Conservation (phyloP, 345 rosid genomes). For the Fremontodendron californicum region DNA sequence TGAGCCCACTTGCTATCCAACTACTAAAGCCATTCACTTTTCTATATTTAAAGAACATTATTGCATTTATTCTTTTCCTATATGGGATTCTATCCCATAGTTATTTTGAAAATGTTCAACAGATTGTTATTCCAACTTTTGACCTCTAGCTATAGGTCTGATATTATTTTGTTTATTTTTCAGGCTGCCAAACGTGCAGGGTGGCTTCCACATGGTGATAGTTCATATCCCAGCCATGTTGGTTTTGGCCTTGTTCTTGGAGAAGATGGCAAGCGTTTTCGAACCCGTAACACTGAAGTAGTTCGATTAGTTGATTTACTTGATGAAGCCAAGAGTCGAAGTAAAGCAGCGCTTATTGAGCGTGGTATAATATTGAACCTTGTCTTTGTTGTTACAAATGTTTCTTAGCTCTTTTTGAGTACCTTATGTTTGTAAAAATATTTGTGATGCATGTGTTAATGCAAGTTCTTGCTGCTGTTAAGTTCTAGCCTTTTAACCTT, state of each 20-base stretch:
- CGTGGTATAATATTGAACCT: constrained; percentile 51
- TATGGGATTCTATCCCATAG: too few species aligned
- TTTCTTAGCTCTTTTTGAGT: neutral
- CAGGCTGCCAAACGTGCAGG: constrained; percentile 90
- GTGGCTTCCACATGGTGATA: constrained; percentile 67
- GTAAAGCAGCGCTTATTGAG: constrained; percentile 65
- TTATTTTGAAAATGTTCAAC: too few species aligned
- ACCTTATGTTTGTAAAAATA: neutral
- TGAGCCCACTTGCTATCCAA: too few species aligned
- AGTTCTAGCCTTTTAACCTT: too few species aligned
- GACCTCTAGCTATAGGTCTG: neutral
- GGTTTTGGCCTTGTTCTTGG: constrained; percentile 95
- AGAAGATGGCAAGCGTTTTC: constrained; percentile 88
- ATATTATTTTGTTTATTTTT: constrained; percentile 15
- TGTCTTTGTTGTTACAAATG: constrained; percentile 4
- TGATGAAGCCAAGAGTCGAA: constrained; percentile 86
- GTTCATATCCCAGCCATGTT: constrained; percentile 72
- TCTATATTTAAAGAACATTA: too few species aligned
- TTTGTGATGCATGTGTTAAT: neutral
- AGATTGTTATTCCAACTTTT: neutral
- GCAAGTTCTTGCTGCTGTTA: too few species aligned
- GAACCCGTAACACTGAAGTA: constrained; percentile 82
- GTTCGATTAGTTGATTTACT: constrained; percentile 89
- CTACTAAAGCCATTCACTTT: too few species aligned
- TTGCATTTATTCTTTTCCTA: too few species aligned